These are phyloP conservation scores for Kingdonia uniflora DNA, from an alignment of 164 flowering plant species.

Conservation along the genomic window DNA sequence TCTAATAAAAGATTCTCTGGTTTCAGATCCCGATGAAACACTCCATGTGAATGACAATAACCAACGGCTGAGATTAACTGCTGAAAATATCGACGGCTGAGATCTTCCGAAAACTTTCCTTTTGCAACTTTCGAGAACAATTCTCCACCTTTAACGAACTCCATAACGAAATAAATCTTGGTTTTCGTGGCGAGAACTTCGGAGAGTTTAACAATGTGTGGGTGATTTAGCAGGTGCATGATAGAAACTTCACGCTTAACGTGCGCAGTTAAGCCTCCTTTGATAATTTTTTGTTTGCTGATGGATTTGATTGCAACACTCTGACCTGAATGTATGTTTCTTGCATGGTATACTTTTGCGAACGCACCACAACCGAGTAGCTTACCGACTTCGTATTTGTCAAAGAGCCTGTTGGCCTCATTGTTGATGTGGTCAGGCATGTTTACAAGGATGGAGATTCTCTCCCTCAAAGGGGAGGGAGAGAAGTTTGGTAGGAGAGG, in stretches of 20 bases:
- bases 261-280: constrained; percentile 20
- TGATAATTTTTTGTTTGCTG: constrained; percentile 36
- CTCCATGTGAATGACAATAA: constrained; percentile 9
- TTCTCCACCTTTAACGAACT: constrained; percentile 63
- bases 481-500: no score
- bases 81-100: constrained; percentile 10
- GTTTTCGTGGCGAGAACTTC: constrained; percentile 68
- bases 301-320: constrained; percentile 67
- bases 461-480: no score
- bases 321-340: constrained; percentile 32
- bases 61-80: constrained; percentile 10
- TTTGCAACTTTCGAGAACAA: constrained; percentile 43
- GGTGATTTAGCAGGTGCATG: constrained; percentile 60
- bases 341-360: constrained; percentile 67
- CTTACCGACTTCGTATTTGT: constrained; percentile 53
- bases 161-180: constrained; percentile 71
- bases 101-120: constrained; percentile 39
- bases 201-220: constrained; percentile 39
- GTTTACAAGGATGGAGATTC: no score
- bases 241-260: constrained; percentile 50
- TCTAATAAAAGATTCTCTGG: constrained; percentile 9
- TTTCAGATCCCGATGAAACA: constrained; percentile 12
- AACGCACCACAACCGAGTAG: constrained; percentile 63
- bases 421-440: no score
- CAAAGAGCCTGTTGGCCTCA: constrained; percentile 1